Evolutionary conservation across 768 basidiomycete species (phyloP), one percentile per base, ranked within the genome.

Genomic region (button mushroom (Agaricus bisporus)): DNA sequence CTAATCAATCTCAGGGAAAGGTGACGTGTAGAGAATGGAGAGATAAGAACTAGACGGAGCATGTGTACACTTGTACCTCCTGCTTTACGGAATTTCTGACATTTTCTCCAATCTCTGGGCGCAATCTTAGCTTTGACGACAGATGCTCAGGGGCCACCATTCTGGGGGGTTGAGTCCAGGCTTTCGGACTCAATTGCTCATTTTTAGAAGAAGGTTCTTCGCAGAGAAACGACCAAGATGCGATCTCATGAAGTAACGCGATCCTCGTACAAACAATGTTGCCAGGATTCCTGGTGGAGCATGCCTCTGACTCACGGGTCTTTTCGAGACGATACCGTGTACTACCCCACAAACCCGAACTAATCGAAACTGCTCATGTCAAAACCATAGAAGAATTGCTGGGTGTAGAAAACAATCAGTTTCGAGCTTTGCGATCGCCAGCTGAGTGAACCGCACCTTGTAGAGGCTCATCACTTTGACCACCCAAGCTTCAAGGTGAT

Each of bases 401-500:
- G 59, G 6, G 41, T 28, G 49, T 35, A 56, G 41, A 44, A 48
- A 44, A 48, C 49, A 57, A 48, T 50, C 51, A 48, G 15, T 18
- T 29, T 44, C 29, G 6, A 9, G 14, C 25, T 18, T 29, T 44
- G 17, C 18, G 11, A 18, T 44, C 11, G 6, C 15, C 25, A 14
- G n/a, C 29, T 15, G 20, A 54, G 4, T 20, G 35, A 56, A 42
- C 17, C 68, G 35, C 51, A 89, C 90, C 75, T 94, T 94, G 61
- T 91, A 87, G 54, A 93, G 57, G 62, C 82, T 88, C 95, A 98
- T 98, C 39, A 94, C 81, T 65, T 98, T 97, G 29, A 97, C 89
- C 3, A 95, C 91, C 88, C 92, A 98, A 15, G 95, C 95, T 63
- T 99, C 95, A 41, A 99, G 79, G 64, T 99, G 95, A 68, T 87